Evolutionary conservation across 192 early-diverging fungal genomes (phyloP), one percentile per base, ranked within the genome.

Genomic region (Dissophora globulifera): DNA sequence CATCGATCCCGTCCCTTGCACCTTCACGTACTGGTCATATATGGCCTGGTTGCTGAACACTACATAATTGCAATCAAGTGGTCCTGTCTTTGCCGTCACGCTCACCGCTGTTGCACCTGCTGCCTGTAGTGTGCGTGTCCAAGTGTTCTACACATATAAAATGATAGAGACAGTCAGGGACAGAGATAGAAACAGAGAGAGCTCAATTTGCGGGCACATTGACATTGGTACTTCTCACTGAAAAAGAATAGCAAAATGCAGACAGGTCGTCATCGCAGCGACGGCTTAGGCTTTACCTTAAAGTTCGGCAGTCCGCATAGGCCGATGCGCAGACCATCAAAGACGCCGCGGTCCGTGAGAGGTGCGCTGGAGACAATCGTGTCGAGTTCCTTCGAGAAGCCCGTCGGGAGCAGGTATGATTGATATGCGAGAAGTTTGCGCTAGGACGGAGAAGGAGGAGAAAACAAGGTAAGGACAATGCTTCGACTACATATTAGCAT

Each of bases 41-140:
- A n/a, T 40, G 38, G 38, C 38, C 13, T 7, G 38, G 15, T 26
- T 35, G 6, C 9, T 7, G 43, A 76, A 76, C 9, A 76, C 49
- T 19, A 76, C 40, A 12, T 56, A 67, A 19, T 49, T 54, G 46
- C 72, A 76, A 35, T 50, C 13, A 35, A 41, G 22, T 0, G 64
- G 51, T 2, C 64, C 72, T 1, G 57, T 33, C 35, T 50, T 50
- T 10, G 58, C 26, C 2, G 48, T 56, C 25, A 76, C 58, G 3
- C 15, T 22, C 30, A 52, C 46, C 13, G 62, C 63, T 1, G 22
- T 57, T 13, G 63, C 72, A 26, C 72, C 72, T 20, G 72, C 63
- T 25, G 40, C 33, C n/a, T 53, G 49, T 16, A 76, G 13, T 4
- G 25, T 26, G 16, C 52, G 25, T 29, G 27, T 40, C 62, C 62